Percentiles rank a stretch among this genome's conserved stretches.
Conservation (phyloP, 345 rosid genomes). For the thale cress (Arabidopsis thaliana) region TAIR10.1 NC_003071.7:10097501-10098000, state of each 20-base stretch:
- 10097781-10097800: conserved; percentile 41
- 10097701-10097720: conserved; percentile 16
- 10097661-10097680: conserved; percentile 49
- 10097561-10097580: conserved; percentile 11
- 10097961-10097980: conserved; percentile 23
- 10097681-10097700: neutral
- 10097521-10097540: conserved; percentile 28
- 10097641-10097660: conserved; percentile 41
- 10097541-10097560: conserved; percentile 32
- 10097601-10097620: conserved; percentile 50
- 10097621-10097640: conserved; percentile 50
- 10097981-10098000: conserved; percentile 5
- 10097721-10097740: conserved; percentile 37
- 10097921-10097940: conserved; percentile 36
- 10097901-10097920: neutral
- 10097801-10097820: conserved; percentile 40
- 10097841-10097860: conserved; percentile 23
- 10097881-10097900: conserved; percentile 8
- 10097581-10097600: conserved; percentile 32
- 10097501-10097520: conserved; percentile 24
- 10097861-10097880: conserved; percentile 41
- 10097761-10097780: conserved; percentile 44
- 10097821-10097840: conserved; percentile 4
- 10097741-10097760: conserved; percentile 46
- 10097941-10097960: neutral